Evolutionary conservation across 352 stramenopile species (phyloP).

Genomic region (Phytophthora tentaculata): DNA sequence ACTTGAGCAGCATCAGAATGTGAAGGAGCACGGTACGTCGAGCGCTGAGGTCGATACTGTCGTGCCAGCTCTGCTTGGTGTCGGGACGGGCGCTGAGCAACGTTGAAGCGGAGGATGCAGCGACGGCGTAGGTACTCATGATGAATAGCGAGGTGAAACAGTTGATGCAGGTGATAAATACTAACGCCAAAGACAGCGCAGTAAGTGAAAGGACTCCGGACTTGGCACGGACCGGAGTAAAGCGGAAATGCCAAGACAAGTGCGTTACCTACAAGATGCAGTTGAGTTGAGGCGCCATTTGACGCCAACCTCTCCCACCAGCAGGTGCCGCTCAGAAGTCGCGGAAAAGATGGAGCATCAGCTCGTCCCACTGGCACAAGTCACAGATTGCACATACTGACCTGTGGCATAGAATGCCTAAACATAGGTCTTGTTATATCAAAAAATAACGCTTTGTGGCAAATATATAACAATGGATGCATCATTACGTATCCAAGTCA

Average conservation of each 20-base stretch:
- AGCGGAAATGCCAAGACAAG: constrained; percentile 27
- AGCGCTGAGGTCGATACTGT: constrained; percentile 41
- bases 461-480: too few relatives aligned
- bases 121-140: constrained; percentile 29
- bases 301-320: constrained; percentile 32
- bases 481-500: neutral
- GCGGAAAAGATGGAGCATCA: too few relatives aligned
- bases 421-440: constrained; percentile 5
- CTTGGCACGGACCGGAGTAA: constrained; percentile 37
- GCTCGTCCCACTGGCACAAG: constrained; percentile 28
- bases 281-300: constrained; percentile 24
- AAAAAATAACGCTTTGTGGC: too few relatives aligned
- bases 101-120: constrained; percentile 11
- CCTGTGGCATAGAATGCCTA: neutral
- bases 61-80: constrained; percentile 51
- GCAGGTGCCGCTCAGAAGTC: constrained; percentile 30
- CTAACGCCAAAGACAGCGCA: constrained; percentile 25
- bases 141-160: neutral
- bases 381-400: constrained; percentile 31
- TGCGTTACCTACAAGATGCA: constrained; percentile 27
- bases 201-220: constrained; percentile 34
- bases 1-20: constrained; percentile 67
- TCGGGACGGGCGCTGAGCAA: constrained; percentile 2
- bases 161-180: constrained; percentile 27
- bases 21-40: constrained; percentile 62